A percentile compares a stretch with the other conserved stretches of the same genome.
phyloP scores from a whole-genome alignment of 331 rosid species.

The Rhamnella rubrinervis region DNA sequence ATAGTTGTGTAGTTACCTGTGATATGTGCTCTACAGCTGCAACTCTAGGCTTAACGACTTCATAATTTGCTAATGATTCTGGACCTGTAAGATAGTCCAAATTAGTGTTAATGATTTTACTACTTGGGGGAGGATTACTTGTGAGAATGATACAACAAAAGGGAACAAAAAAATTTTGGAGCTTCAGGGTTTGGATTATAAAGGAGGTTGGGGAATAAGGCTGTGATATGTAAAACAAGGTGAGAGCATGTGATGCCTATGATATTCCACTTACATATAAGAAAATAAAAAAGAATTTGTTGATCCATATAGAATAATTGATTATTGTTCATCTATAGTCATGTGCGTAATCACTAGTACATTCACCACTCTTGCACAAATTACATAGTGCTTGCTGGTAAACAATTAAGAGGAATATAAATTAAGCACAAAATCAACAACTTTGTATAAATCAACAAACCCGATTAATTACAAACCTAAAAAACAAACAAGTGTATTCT shows the following conservation, averaged over 20 bases:
- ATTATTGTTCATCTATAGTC: not conserved
- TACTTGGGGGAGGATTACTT: slow-evolving; percentile 10
- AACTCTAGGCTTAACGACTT: too few relatives aligned
- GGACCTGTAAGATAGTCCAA: slow-evolving; percentile 26
- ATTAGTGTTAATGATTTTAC: slow-evolving; percentile 22
- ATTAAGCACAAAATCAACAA: not conserved
- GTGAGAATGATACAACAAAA: slow-evolving; percentile 20
- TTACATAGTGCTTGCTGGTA: not conserved
- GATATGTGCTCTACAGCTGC: too few relatives aligned
- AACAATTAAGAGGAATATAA: not conserved
- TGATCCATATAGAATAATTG: not conserved
- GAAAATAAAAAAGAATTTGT: not conserved
- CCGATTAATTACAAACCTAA: not conserved
- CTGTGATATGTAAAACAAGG: too few relatives aligned
- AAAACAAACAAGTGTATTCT: not conserved
- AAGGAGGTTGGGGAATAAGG: too few relatives aligned
- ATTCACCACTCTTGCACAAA: not conserved
- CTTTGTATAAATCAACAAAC: not conserved
- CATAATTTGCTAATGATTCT: not conserved
- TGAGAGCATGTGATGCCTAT: slow-evolving; percentile 46
- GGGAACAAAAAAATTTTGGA: too few relatives aligned
- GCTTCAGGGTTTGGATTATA: too few relatives aligned
- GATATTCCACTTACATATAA: too few relatives aligned
- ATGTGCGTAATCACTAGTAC: not conserved
- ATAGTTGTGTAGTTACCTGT: too few relatives aligned